Evolutionary conservation across 2,329 filamentous ascomycete genomes (phyloP), one percentile per base, ranked within the genome.

Genomic region (Colletotrichum scovillei): DNA sequence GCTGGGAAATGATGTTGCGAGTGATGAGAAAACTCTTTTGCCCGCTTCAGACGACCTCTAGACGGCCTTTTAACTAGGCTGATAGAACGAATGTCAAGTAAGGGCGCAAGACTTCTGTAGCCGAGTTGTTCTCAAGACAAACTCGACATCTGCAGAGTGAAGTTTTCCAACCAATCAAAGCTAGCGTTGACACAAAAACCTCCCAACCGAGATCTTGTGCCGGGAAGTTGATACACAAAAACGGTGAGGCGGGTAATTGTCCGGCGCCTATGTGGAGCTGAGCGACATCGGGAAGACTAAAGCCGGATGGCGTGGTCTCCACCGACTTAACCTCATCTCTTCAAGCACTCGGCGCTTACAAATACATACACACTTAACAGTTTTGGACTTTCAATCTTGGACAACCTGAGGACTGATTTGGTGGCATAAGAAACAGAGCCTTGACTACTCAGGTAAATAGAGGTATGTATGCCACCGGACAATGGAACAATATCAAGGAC

Each of bases 301-400:
- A 67, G 46, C 63, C 56, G 24, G 56, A 32, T 67, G 63, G 56
- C 24, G 32, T 57, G 63, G 26, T 71, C 63, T 46, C 63, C 56
- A 67, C 68, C 63, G 26, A 42, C 19, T 46, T 26, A 46, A 42
- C 35, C 32, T 42, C 38, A 16, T 16, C 38, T 42, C 38, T 42
- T 26, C 42, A 24, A 28, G 24, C n/a, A 22, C 42, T 12, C n/a
- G 6, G 2, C 42, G 63, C 52, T 63, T 55, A 52, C n/a, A 53
- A 56, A 56, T 60, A 14, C 46, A 26, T 60, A 14, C 46, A 26
- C 2, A 8, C 22, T n/a, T 26, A 28, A 24, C 16, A 28, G 24
- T n/a, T 9, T 49, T 9, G 42, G 42, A 49, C 16, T n/a, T 19
- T 49, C 19, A 49, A n/a, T n/a, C 19, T 49, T 19, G 42, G n/a